Conservation (phyloP, 805 yeast species). For the Huiozyma naganishii region DNA sequence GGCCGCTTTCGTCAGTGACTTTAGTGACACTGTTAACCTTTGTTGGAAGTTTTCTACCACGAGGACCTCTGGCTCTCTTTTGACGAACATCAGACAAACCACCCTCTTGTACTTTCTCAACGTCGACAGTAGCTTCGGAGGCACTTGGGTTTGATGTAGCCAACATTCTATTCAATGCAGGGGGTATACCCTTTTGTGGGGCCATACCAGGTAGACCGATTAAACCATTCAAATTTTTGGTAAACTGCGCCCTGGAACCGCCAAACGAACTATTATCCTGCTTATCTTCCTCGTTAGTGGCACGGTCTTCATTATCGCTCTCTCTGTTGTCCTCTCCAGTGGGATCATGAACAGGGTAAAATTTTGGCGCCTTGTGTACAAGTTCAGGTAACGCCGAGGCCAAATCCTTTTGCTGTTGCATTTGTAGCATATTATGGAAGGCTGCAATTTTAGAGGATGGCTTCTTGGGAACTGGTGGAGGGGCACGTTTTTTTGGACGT, state of each 20-base stretch:
- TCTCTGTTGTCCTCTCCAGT: constrained; percentile 1
- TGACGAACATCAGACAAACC: constrained; percentile 7
- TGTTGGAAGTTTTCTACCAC: constrained; percentile 56
- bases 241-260: constrained; percentile 32
- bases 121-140: not conserved
- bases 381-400: constrained; percentile 31
- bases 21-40: constrained; percentile 34
- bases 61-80: constrained; percentile 61
- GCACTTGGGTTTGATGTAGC: not conserved
- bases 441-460: constrained; percentile 73
- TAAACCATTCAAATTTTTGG: constrained; percentile 49
- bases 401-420: constrained; percentile 38
- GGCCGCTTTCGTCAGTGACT: constrained; percentile 12
- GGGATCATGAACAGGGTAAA: not conserved
- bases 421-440: constrained; percentile 63
- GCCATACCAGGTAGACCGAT: constrained; percentile 47
- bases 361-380: constrained; percentile 25
- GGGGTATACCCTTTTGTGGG: constrained; percentile 24
- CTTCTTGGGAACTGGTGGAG: constrained; percentile 69
- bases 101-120: not conserved
- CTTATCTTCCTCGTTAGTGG: not conserved
- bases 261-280: not conserved
- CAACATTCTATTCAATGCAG: constrained; percentile 13
- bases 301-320: not conserved
- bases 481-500: constrained; percentile 23